Evolutionary conservation across 2,329 filamentous ascomycete species (phyloP).

Genomic region (Cytospora schulzeri): DNA sequence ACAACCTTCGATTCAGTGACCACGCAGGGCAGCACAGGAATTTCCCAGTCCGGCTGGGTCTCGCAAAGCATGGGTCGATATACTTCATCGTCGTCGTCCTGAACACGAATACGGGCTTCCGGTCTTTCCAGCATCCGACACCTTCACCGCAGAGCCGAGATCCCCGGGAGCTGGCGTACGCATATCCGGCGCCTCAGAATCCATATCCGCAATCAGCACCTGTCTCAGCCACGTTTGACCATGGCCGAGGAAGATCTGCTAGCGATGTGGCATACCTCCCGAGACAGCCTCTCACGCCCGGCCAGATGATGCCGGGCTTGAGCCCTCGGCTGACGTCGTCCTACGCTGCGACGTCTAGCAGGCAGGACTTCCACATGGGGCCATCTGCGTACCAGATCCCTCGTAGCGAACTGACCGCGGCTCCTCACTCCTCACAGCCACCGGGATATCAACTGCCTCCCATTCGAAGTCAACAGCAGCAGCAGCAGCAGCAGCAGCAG

Average conservation of each 20-base stretch:
- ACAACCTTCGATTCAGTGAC: slow-evolving; percentile 57
- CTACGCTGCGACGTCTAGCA: slow-evolving; percentile 50
- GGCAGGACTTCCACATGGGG: slow-evolving; percentile 47
- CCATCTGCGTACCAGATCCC: slow-evolving; percentile 55
- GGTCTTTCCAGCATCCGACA: slow-evolving; percentile 46
- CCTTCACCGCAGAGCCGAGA: slow-evolving; percentile 49
- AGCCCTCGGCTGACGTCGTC: slow-evolving; percentile 46
- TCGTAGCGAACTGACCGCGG: slow-evolving; percentile 51
- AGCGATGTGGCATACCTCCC: slow-evolving; percentile 34
- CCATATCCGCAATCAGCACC: slow-evolving; percentile 49
- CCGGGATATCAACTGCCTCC: slow-evolving; percentile 51
- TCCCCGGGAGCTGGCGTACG: slow-evolving; percentile 45
- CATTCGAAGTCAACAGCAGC: slow-evolving; percentile 45
- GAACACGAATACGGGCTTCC: slow-evolving; percentile 38
- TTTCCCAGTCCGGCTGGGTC: slow-evolving; percentile 54
- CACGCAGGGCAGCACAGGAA: slow-evolving; percentile 54
- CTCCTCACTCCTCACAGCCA: slow-evolving; percentile 38
- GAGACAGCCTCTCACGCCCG: slow-evolving; percentile 33
- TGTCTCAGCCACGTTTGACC: slow-evolving; percentile 51
- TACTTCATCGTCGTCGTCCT: slow-evolving; percentile 62
- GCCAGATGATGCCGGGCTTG: slow-evolving; percentile 41
- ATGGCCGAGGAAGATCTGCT: slow-evolving; percentile 44
- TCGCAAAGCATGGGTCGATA: slow-evolving; percentile 62
- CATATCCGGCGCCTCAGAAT: slow-evolving; percentile 43
- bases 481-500: slow-evolving; percentile 31